Conservation (phyloP, 2,329 filamentous ascomycete genomes). For the Fusarium anguioides region DNA sequence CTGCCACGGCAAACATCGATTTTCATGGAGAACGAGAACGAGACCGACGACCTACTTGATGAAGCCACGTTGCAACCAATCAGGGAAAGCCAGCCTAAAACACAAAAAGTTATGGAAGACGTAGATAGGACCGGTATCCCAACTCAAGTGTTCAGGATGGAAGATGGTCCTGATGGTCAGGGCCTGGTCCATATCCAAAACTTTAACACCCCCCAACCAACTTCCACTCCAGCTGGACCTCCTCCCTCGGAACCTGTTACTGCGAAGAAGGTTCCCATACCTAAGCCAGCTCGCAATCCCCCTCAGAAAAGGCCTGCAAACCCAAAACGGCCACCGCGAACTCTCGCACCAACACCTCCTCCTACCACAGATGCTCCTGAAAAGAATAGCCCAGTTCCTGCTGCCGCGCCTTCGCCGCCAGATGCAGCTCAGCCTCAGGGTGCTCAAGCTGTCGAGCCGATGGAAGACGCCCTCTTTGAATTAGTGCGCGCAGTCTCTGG, state of each 20-base stretch:
- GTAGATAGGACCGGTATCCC: constrained; percentile 52
- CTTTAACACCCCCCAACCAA: constrained; percentile 48
- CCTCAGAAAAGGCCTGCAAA: constrained; percentile 36
- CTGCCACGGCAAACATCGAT: constrained; percentile 78
- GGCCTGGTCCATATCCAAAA: constrained; percentile 52
- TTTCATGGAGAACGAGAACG: constrained; percentile 89
- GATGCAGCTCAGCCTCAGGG: constrained; percentile 14
- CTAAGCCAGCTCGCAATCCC: constrained; percentile 15
- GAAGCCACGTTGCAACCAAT: constrained; percentile 64
- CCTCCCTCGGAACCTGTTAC: constrained; percentile 37
- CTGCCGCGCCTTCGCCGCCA: constrained; percentile 18
- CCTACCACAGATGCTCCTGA: constrained; percentile 54
- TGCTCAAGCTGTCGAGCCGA: constrained; percentile 1
- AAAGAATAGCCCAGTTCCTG: constrained; percentile 47
- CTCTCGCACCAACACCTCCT: constrained; percentile 52
- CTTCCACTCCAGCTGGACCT: constrained; percentile 34
- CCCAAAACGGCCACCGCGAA: constrained; percentile 38
- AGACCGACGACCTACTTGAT: constrained; percentile 75
- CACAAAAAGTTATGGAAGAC: constrained; percentile 45
- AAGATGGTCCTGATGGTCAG: constrained; percentile 50
- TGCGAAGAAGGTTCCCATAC: constrained; percentile 27
- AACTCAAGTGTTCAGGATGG: constrained; percentile 58
- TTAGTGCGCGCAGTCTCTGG: constrained; percentile 36
- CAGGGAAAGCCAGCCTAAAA: constrained; percentile 46
- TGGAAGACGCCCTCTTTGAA: constrained; percentile 34